These are phyloP conservation scores for Ogataea trehalophila DNA, from an alignment of 805 yeast species.

Conservation along the genomic window DNA sequence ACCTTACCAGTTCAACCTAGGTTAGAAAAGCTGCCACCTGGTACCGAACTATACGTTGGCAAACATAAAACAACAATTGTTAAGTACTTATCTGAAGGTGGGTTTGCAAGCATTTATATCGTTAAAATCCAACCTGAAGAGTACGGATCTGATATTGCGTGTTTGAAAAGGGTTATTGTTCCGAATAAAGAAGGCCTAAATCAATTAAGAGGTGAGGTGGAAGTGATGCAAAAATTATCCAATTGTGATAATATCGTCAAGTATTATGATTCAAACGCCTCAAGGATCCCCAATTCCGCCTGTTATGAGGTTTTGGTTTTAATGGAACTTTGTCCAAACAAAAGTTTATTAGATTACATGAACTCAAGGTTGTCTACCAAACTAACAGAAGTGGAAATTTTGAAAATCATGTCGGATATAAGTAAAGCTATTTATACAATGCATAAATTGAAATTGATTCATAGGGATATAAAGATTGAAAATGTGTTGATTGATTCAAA, in stretches of 20 bases:
- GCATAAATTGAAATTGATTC: slow-evolving; percentile 79
- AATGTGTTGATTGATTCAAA: slow-evolving; percentile 76
- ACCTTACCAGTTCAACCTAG: neutral
- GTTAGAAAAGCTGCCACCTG: slow-evolving; percentile 32
- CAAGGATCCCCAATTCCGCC: slow-evolving; percentile 43
- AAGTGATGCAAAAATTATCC: slow-evolving; percentile 64
- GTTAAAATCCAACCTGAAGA: slow-evolving; percentile 51
- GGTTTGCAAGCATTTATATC: slow-evolving; percentile 75
- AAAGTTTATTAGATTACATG: slow-evolving; percentile 87
- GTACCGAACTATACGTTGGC: slow-evolving; percentile 46
- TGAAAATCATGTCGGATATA: slow-evolving; percentile 80
- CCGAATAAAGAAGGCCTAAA: slow-evolving; percentile 65
- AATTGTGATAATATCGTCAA: slow-evolving; percentile 56
- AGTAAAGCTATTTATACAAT: slow-evolving; percentile 75
- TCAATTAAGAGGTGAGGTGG: slow-evolving; percentile 68
- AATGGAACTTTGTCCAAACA: slow-evolving; percentile 90
- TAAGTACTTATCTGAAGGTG: slow-evolving; percentile 51
- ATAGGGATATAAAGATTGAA: slow-evolving; percentile 91
- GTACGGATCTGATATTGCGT: slow-evolving; percentile 46
- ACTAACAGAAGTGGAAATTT: slow-evolving; percentile 67
- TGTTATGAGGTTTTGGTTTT: slow-evolving; percentile 80
- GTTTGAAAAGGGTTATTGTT: slow-evolving; percentile 70
- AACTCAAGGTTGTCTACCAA: slow-evolving; percentile 78
- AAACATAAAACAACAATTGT: slow-evolving; percentile 40
- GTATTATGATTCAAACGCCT: slow-evolving; percentile 75